Evolutionary conservation across 176 grass and related monocot species (phyloP), one percentile per base, ranked within the genome.

Genomic region (Neostapfia colusana): DNA sequence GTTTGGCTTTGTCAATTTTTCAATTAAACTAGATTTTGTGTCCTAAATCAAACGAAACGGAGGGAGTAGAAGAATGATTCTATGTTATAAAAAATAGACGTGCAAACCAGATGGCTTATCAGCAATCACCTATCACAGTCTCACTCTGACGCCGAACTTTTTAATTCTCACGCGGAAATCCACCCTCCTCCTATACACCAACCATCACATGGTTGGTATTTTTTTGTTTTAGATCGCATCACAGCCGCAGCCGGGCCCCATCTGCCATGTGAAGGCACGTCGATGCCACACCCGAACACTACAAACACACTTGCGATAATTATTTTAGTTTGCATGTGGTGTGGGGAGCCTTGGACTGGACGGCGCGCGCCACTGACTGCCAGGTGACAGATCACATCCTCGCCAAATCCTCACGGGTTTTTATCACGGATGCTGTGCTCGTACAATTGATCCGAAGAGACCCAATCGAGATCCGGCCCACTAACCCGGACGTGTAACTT

Each of bases 321-420:
- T 18, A 42, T 44, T 61, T 72, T 31, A 2, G 39, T 39, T 41
- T 41, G 72, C 72, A 76, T 76, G 81, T 3, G 31, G 31, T n/a
- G 31, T 83, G 81, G 10, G 15, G 35, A 62, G 15, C 20, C 17
- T 40, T 58, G 9, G 10, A 20, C 41, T 10, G 8, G 10, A 0
- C n/a, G n/a, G n/a, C n/a, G n/a, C n/a, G n/a, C n/a, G n/a, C n/a
- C n/a, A n/a, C n/a, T n/a, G n/a, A n/a, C n/a, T 17, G 66, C 8
- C n/a, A 68, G 66, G 16, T 27, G 21, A 7, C 10, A 43, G 43
- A 20, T 20, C 26, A n/a, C n/a, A 49, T 48, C 66, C 12, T 40
- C n/a, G n/a, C n/a, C 53, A 41, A 9, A 41, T 50, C 15, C 4
- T n/a, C n/a, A n/a, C n/a, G n/a, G n/a, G n/a, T n/a, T n/a, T n/a